Conservation (phyloP, 2,329 filamentous ascomycete species). For the Cryphonectria japonica region DNA sequence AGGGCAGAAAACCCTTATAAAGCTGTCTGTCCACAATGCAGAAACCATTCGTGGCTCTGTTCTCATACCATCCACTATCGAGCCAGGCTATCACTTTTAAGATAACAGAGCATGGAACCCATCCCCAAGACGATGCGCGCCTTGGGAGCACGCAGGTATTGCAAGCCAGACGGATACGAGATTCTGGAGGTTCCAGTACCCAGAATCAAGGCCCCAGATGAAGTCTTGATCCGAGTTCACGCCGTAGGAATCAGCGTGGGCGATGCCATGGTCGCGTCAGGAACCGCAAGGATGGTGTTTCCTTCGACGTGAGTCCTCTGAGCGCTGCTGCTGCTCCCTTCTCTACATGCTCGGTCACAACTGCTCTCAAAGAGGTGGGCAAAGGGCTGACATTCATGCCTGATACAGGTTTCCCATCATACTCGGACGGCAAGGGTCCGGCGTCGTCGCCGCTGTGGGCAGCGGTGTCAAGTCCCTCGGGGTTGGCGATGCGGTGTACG, state of each 20-base stretch:
- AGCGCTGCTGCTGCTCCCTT: background rate
- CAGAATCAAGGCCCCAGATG: constrained; percentile 45
- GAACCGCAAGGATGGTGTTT: constrained; percentile 34
- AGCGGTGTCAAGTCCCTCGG: constrained; percentile 36
- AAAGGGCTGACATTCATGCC: constrained; percentile 1
- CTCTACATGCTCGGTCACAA: background rate
- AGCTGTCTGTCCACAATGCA: no score
- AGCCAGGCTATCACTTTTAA: background rate
- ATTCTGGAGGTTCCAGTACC: constrained; percentile 49
- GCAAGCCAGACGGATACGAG: constrained; percentile 44
- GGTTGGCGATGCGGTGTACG: constrained; percentile 46
- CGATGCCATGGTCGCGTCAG: constrained; percentile 40
- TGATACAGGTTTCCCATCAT: constrained; percentile 33
- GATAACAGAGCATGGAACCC: constrained; percentile 8
- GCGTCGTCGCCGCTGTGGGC: constrained; percentile 39
- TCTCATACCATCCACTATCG: background rate
- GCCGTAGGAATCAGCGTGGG: constrained; percentile 42
- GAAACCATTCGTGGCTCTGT: background rate
- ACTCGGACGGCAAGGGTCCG: constrained; percentile 36
- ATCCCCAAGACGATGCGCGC: constrained; percentile 38
- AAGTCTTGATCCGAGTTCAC: constrained; percentile 49
- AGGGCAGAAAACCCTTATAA: background rate
- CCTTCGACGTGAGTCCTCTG: constrained; percentile 36
- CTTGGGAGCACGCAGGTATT: constrained; percentile 46
- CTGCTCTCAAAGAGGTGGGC: background rate